Base-by-base conservation (phyloP, 305 asterid species). In the Fraxinus baroniana region DNA sequence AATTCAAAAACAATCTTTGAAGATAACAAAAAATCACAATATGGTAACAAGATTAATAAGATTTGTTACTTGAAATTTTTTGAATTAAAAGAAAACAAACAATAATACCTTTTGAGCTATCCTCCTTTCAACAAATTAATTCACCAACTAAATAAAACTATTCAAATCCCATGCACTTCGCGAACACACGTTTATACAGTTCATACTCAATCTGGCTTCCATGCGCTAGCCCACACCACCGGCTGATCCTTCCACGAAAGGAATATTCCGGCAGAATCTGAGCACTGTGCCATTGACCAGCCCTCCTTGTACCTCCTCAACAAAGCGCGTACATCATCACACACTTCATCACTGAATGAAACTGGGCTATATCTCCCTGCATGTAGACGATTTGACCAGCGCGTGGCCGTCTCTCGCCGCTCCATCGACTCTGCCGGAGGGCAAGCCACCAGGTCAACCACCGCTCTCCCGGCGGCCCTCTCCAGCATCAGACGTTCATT, bases 191-290 rank as follows among this genome's bases (percentile, higher is more conserved):
- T 84, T 84, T 85, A 13, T 84, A 79, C 83, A 32, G 57, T 77
- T 82, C 86, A 8, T 46, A 68, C 57, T 85, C 86, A 85, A 84
- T 78, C 91, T 17, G 95, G 94, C 91, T 84, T 92, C 99, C 99
- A 97, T 84, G 99, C 98, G 88, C 98, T 95, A 35, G 97, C 99
- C 99, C 99, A 97, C 81, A 97, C 97, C 89, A 93, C 99, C 88
- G 97, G 92, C 91, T 91, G 94, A 71, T 95, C 99, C 90, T 92
- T 97, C 99, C 98, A 97, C 0, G 90, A 86, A 79, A 97, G 92
- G 97, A 97, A 97, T 88, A 95, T 92, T 85, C 99, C 99, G 91
- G 97, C 86, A 39, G 96, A 86, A 84, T 92, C 94, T 2, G 91
- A 52, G 80, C 92, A 87, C 68, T 80, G 93, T 39, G 83, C 83